These are phyloP conservation scores for Stenocarpella maydis DNA, from an alignment of 2,329 filamentous ascomycete genomes.

Conservation along the genomic window DNA sequence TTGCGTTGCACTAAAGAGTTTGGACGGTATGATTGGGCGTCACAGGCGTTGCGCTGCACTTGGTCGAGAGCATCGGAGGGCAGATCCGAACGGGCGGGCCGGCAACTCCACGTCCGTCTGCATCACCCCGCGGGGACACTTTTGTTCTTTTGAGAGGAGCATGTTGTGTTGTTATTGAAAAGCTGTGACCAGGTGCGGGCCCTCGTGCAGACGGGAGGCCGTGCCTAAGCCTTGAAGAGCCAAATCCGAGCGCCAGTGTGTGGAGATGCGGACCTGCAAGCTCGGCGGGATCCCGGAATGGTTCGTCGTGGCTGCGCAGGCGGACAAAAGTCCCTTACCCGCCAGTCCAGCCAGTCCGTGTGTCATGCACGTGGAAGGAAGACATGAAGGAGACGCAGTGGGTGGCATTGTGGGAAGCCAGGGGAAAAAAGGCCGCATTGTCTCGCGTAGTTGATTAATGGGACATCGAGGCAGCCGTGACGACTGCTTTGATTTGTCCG, in stretches of 20 bases:
- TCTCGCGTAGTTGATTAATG: conserved; percentile 1
- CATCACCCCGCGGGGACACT: no score
- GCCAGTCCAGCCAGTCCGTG: neutral
- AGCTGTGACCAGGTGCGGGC: conserved; percentile 9
- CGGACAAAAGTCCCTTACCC: conserved; percentile 9
- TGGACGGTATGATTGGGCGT: neutral
- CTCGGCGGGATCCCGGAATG: conserved; percentile 13
- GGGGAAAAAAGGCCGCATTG: neutral
- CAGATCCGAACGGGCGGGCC: conserved; percentile 14
- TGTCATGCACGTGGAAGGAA: conserved; percentile 14
- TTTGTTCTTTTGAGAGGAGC: no score
- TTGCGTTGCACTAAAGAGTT: neutral
- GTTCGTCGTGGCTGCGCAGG: neutral
- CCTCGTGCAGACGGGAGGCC: conserved; percentile 16
- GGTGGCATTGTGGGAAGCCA: conserved; percentile 2
- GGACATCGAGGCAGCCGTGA: neutral
- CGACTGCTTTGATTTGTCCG: conserved; percentile 18
- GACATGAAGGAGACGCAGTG: neutral
- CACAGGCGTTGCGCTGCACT: conserved; percentile 6
- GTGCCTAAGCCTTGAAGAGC: conserved; percentile 2
- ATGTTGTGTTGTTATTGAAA: no score
- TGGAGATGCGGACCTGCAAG: conserved; percentile 19
- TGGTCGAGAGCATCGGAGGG: conserved; percentile 2
- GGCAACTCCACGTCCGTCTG: conserved; percentile 15
- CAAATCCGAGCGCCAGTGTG: neutral